Conservation (phyloP, 2,329 filamentous ascomycete species). For the Leptographium flavum region DNA sequence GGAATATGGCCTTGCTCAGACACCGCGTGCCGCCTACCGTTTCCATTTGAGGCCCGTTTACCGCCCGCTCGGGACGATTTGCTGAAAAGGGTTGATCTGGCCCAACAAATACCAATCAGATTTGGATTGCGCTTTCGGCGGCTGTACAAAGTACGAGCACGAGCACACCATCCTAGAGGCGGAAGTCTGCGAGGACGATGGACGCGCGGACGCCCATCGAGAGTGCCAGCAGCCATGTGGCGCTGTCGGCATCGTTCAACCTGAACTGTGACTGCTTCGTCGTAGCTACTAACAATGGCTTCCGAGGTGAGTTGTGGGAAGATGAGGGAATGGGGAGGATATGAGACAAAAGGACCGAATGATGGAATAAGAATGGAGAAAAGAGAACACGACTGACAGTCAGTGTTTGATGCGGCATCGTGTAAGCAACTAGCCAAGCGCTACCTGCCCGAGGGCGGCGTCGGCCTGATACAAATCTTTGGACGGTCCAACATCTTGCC, state of each 20-base stretch:
- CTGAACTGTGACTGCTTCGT: constrained; percentile 73
- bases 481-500: constrained; percentile 77
- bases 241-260: constrained; percentile 78
- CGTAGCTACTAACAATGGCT: constrained; percentile 39
- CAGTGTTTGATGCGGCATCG: constrained; percentile 60
- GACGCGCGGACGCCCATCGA: constrained; percentile 82
- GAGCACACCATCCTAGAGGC: neutral
- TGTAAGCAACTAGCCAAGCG: constrained; percentile 49
- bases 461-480: constrained; percentile 76
- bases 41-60: neutral
- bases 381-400: neutral
- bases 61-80: too few relatives aligned
- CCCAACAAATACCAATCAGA: too few relatives aligned
- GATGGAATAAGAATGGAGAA: too few relatives aligned
- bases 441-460: constrained; percentile 64
- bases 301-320: constrained; percentile 11
- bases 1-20: neutral
- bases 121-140: neutral
- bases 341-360: too few relatives aligned
- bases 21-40: neutral
- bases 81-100: too few relatives aligned
- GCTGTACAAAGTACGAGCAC: neutral
- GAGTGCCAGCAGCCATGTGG: constrained; percentile 56
- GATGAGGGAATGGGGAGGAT: too few relatives aligned
- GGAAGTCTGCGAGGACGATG: constrained; percentile 36